Evolutionary conservation across 1,139 yeast genomes (phyloP).

Genomic region (Wickerhamomyces sp.): DNA sequence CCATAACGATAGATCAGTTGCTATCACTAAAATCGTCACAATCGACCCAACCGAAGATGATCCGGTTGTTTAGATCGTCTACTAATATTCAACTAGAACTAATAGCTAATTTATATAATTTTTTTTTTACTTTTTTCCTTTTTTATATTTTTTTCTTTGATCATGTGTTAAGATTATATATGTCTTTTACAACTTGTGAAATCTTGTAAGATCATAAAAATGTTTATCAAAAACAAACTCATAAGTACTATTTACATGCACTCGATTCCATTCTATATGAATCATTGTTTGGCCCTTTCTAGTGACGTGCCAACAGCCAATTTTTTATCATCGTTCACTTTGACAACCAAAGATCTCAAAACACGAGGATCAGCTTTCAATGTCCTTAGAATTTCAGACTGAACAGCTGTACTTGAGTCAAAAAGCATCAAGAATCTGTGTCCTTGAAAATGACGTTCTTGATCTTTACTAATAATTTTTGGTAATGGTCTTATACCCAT

Average conservation of each 20-base stretch:
- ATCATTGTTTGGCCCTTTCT: conserved; percentile 29
- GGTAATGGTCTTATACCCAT: conserved; percentile 80
- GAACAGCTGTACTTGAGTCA: conserved; percentile 83
- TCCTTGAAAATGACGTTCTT: conserved; percentile 88
- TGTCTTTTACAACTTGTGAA: too few species aligned
- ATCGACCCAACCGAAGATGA: conserved; percentile 48
- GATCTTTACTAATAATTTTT: conserved; percentile 75
- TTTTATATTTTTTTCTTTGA: too few species aligned
- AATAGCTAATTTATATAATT: too few species aligned
- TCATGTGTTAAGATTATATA: too few species aligned
- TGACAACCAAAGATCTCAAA: conserved; percentile 70
- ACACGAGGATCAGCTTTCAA: conserved; percentile 87
- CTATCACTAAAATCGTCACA: conserved; percentile 55
- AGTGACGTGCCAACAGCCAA: conserved; percentile 53
- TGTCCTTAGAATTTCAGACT: conserved; percentile 77
- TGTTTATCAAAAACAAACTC: too few species aligned
- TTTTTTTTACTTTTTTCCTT: too few species aligned
- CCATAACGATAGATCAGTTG: conserved; percentile 49
- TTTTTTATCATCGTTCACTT: conserved; percentile 50
- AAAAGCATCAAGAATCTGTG: conserved; percentile 82
- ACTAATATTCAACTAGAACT: too few species aligned
- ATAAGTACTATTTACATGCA: too few species aligned
- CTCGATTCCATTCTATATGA: neutral
- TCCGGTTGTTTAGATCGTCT: too few species aligned
- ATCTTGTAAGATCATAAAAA: too few species aligned